Percentiles rank a stretch among this genome's conserved stretches.
These are phyloP conservation scores for Fusarium sp. DNA, from an alignment of 2,329 filamentous ascomycete genomes.

Conservation along the genomic window DNA sequence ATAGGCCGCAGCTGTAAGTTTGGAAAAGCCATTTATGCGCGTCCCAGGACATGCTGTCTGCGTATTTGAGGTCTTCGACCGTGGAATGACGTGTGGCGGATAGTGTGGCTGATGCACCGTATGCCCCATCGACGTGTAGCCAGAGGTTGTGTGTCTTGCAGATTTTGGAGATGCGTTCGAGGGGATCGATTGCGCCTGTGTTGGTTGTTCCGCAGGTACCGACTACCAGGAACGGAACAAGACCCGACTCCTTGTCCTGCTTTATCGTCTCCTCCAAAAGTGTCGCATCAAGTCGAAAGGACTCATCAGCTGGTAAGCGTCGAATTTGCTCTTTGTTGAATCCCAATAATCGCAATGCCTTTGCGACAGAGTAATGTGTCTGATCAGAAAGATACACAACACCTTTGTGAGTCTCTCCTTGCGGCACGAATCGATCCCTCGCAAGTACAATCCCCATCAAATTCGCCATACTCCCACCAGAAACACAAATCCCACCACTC, in stretches of 20 bases:
- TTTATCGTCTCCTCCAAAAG: neutral
- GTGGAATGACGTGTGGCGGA: conserved; percentile 25
- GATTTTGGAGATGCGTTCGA: conserved; percentile 4
- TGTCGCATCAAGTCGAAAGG: neutral
- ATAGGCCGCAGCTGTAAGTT: conserved; percentile 41
- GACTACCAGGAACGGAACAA: conserved; percentile 23
- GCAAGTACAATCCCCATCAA: conserved; percentile 41
- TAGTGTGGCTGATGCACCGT: conserved; percentile 39
- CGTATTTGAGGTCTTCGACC: conserved; percentile 25
- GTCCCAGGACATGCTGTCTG: conserved; percentile 46
- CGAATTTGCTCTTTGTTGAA: conserved; percentile 13
- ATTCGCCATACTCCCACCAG: conserved; percentile 46
- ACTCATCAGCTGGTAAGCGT: neutral
- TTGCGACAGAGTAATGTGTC: conserved; percentile 25
- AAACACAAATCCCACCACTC: conserved; percentile 41
- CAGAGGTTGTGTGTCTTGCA: conserved; percentile 30
- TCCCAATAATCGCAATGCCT: conserved; percentile 13
- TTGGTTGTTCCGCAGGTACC: conserved; percentile 35
- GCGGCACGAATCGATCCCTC: conserved; percentile 31
- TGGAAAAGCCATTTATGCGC: conserved; percentile 47
- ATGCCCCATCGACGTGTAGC: conserved; percentile 45
- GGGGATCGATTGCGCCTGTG: conserved; percentile 22
- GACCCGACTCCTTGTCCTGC: neutral
- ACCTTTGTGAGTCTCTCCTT: neutral
- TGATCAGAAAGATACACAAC: conserved; percentile 19